Base-by-base conservation (phyloP, 208 protist species). In the Leishmania lainsoni region DNA sequence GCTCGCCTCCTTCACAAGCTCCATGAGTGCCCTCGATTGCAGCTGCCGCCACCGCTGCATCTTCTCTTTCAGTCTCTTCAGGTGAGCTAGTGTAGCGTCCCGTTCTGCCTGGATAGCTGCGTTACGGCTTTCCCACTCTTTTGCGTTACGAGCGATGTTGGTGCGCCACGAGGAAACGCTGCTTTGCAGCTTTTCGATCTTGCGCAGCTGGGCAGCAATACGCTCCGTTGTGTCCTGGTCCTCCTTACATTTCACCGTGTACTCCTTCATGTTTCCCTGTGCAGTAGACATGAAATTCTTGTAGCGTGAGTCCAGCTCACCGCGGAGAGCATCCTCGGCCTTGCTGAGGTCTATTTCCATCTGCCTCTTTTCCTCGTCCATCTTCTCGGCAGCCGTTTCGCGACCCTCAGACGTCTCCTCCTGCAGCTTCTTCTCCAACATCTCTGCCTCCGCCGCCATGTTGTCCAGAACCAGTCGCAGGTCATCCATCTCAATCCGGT, bases 141-240 rank as follows among this genome's bases (percentile, higher is more conserved):
- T 91, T 0, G 95, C 92, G 80, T 96, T 97, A 65, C 95, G 92
- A 0, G 95, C 87, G 49, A 98, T 90, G 81, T 98, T 98, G 56
- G 94, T 93, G 49, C 95, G 87, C 94, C 98, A 98, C 29, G 97
- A 95, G 0, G 90, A 85, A 49, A 99, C 91, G 59, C 78, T 96
- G 75, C 98, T 95, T 80, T 99, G 97, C 76, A 98, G 88, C 49
- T 97, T 97, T 75, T 98, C 97, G 65, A 99, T 98, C 88, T 97
- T 94, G 75, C 96, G 96, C 65, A 98, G 86, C 83, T 99, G 96
- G 39, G 86, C 83, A 0, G 87, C 97, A 78, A 97, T 99, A 72
- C 86, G 87, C 76, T 97, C 91, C 26, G 96, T 97, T 1, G 93
- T 96, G 74, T 99, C 96, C 51, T 93, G 86, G 83, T 99, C 97